These are phyloP conservation scores for Polytolypa hystricis DNA, from an alignment of 2,329 filamentous ascomycete genomes.

Conservation along the genomic window DNA sequence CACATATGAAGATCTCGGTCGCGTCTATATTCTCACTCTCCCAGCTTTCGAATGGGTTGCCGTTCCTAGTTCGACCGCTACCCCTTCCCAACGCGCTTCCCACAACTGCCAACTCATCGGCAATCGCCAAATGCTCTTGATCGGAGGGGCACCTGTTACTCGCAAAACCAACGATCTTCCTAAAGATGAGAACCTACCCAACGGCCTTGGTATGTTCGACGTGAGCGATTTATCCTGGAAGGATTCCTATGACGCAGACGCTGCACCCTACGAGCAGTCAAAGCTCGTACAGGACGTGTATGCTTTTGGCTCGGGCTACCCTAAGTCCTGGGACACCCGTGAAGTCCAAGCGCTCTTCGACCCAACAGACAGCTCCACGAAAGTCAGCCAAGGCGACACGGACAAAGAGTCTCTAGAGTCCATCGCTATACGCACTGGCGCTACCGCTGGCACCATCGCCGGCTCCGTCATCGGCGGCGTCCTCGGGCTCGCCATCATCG, in stretches of 20 bases:
- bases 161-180: not conserved
- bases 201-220: conserved; percentile 32
- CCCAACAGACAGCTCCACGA: not conserved
- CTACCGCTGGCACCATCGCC: not conserved
- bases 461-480: not conserved
- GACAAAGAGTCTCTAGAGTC: not conserved
- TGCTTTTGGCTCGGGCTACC: not conserved
- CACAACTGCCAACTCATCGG: conserved; percentile 29
- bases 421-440: no score
- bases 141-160: conserved; percentile 21
- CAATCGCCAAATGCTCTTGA: conserved; percentile 30
- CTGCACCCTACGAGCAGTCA: conserved; percentile 20
- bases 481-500: not conserved
- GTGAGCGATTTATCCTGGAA: conserved; percentile 28
- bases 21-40: conserved; percentile 12
- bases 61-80: conserved; percentile 1
- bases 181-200: conserved; percentile 23
- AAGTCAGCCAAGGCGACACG: not conserved
- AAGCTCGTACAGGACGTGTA: not conserved
- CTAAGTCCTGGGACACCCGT: not conserved
- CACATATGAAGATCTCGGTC: conserved; percentile 5
- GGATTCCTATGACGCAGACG: conserved; percentile 24
- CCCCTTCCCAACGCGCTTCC: conserved; percentile 5
- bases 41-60: conserved; percentile 13
- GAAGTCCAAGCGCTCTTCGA: not conserved